Evolutionary conservation across 495 filamentous ascomycete species (phyloP), one percentile per base, ranked within the genome.

Genomic region (Annulohypoxylon bovei): DNA sequence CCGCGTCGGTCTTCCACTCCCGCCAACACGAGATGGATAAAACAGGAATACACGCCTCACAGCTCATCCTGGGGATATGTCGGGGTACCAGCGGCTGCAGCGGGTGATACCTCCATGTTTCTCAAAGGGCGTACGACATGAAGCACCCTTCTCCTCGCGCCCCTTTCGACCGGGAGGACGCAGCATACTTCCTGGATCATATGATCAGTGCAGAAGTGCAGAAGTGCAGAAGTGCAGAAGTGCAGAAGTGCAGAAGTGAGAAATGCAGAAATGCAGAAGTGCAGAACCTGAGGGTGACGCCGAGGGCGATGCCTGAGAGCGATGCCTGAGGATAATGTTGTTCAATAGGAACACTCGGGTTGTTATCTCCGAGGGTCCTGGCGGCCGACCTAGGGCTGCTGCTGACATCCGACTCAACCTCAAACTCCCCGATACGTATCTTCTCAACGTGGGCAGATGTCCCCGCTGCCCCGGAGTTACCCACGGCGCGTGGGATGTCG

Each of bases 381-480:
- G 28, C 28, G 39, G 56, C 46, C 55, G 55, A 65, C 42, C 44
- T 14, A 46, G 40, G 30, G 44, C 22, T 44, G 32, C 27, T 33
- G 52, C 44, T 44, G 62, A 62, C 52, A 42, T 54, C 37, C 47
- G 50, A 66, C 25, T 62, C 54, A 46, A 53, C 59, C 60, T 33
- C 61, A 42, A 42, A 44, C 8, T 32, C 27, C 35, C 57, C 33
- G 40, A 62, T 37, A 18, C 14, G 22, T 42, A 3, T 47, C 18
- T 52, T 11, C 9, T 9, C 52, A 54, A 53, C 28, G 53, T 59
- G 69, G 68, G 57, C 57, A 71, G 68, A 71, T 27, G 12, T 9
- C 57, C 69, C 69, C 69, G 69, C 69, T 59, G 63, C 58, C 69
- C 69, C 66, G 66, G 66, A 69, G 59, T 63, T 69, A 71, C 58